Percentiles rank a stretch among this genome's conserved stretches.
Conservation (phyloP, 306 rosid genomes). For the Begonia loranthoides region DNA sequence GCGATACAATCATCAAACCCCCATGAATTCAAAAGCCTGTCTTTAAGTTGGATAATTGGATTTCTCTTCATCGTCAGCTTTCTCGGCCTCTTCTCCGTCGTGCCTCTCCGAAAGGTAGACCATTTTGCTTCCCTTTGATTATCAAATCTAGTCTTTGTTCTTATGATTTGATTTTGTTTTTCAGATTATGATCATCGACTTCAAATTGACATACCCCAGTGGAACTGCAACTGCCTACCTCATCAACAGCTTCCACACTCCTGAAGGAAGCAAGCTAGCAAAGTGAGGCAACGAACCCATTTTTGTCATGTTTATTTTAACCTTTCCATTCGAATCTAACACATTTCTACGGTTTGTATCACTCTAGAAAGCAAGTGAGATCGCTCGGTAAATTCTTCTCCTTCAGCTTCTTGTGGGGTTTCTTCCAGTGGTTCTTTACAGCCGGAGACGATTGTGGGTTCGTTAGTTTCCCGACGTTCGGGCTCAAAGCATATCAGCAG, state of each 20-base stretch:
- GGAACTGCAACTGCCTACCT: conserved; percentile 4
- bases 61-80: conserved; percentile 1
- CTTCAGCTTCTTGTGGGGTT: conserved; percentile 31
- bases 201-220: conserved; percentile 3
- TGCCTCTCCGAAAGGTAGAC: conserved; percentile 2
- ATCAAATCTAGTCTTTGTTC: neutral
- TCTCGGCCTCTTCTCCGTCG: conserved; percentile 3
- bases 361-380: conserved; percentile 22
- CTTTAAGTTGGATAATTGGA: neutral
- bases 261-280: conserved; percentile 2
- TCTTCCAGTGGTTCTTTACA: conserved; percentile 27
- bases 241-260: conserved; percentile 11
- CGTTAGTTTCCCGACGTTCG: conserved; percentile 17
- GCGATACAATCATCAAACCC: neutral
- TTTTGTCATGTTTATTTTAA: neutral
- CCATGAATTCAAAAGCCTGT: neutral
- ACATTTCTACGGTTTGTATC: too few species aligned
- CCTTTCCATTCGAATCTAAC: too few species aligned
- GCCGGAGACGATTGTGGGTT: conserved; percentile 18
- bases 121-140: neutral
- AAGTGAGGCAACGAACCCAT: neutral
- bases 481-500: conserved; percentile 17
- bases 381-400: conserved; percentile 21
- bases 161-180: neutral
- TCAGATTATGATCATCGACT: conserved; percentile 5